Conservation (phyloP, 2,329 filamentous ascomycete genomes). For the Xylariaceae sp. region DNA sequence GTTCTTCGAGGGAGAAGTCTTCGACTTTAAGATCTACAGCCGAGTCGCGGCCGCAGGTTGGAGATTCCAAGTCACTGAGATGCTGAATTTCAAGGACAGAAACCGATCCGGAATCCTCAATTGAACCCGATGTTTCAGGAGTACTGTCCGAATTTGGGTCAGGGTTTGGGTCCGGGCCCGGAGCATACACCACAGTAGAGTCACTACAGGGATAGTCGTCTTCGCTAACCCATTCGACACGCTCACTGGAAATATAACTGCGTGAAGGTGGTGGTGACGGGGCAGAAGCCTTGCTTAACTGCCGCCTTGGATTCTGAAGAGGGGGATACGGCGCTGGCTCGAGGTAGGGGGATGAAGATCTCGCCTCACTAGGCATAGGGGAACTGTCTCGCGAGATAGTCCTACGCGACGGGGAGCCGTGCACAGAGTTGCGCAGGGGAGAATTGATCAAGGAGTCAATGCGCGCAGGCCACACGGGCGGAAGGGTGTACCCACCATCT, state of each 20-base stretch:
- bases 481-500: conserved; percentile 79
- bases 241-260: no score
- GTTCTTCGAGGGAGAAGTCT: conserved; percentile 16
- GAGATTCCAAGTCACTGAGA: conserved; percentile 2
- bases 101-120: conserved; percentile 12
- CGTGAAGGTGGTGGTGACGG: no score
- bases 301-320: conserved; percentile 22
- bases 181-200: conserved; percentile 31
- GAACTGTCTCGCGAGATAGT: no score
- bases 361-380: conserved; percentile 29
- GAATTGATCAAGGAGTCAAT: conserved; percentile 39
- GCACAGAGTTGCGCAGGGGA: conserved; percentile 26
- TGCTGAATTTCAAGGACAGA: conserved; percentile 2
- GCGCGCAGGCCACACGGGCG: conserved; percentile 40
- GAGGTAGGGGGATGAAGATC: conserved; percentile 41
- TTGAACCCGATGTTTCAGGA: conserved; percentile 5
- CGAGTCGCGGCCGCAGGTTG: conserved; percentile 9
- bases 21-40: conserved; percentile 17
- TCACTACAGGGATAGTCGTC: conserved; percentile 34
- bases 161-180: conserved; percentile 28
- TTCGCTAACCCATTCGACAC: no score
- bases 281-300: conserved; percentile 34
- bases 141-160: conserved; percentile 9
- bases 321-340: conserved; percentile 34
- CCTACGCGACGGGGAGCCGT: conserved; percentile 24